Percentiles rank a stretch among this genome's conserved stretches.
Conservation (phyloP, 306 rosid genomes). For the Mucuna pruriens region DNA sequence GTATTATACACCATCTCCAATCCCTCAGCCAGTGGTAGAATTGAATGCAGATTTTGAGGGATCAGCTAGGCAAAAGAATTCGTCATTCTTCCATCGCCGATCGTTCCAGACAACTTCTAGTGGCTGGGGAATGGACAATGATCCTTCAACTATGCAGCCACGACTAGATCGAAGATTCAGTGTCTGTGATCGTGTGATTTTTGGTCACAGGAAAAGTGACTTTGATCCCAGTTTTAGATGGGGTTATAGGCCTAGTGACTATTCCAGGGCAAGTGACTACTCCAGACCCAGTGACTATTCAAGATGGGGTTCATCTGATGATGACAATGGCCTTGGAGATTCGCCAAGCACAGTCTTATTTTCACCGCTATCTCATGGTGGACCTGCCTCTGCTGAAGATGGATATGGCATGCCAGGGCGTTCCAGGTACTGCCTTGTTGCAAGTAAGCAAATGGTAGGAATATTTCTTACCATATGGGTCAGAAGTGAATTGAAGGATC, state of each 20-base stretch:
- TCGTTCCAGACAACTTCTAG: conserved; percentile 84
- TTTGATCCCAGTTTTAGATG: conserved; percentile 71
- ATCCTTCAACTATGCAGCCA: conserved; percentile 75
- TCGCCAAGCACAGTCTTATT: conserved; percentile 87
- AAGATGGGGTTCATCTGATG: conserved; percentile 97
- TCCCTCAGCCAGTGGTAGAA: conserved; percentile 89
- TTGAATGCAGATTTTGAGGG: conserved; percentile 96
- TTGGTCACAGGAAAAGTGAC: conserved; percentile 84
- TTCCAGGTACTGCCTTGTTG: conserved; percentile 86
- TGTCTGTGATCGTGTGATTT: conserved; percentile 94
- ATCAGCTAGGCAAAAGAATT: conserved; percentile 89
- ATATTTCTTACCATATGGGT: conserved; percentile 98
- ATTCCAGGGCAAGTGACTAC: conserved; percentile 72
- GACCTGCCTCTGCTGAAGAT: conserved; percentile 73
- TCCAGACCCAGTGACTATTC: conserved; percentile 94
- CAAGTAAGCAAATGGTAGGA: conserved; percentile 99
- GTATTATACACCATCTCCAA: conserved; percentile 94
- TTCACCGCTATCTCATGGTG: conserved; percentile 83
- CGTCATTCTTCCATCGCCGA: conserved; percentile 88
- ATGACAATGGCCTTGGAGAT: conserved; percentile 88
- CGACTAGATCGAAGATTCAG: conserved; percentile 89
- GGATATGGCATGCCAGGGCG: conserved; percentile 72
- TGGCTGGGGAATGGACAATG: conserved; percentile 90
- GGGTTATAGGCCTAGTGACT: conserved; percentile 93
- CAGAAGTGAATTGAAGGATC: conserved; percentile 87